A percentile compares a stretch with the other conserved stretches of the same genome.
Evolutionary conservation across 2,329 filamentous ascomycete species (phyloP).

Genomic region (Dendryphion nanum): DNA sequence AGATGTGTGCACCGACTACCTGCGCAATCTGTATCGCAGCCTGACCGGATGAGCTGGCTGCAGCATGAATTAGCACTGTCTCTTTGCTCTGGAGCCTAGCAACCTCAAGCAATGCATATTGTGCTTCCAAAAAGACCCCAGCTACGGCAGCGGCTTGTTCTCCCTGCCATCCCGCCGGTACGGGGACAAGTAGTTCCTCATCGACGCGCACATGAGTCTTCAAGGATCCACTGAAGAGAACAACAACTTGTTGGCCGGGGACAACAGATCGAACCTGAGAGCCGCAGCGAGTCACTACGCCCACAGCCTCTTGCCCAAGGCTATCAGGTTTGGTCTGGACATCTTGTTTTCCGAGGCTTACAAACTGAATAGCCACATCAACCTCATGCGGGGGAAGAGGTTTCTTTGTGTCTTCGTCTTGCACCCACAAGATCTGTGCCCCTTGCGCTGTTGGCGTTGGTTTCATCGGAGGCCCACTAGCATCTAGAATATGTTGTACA

Average conservation of each 20-base stretch:
- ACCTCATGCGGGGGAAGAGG: neutral
- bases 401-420: neutral
- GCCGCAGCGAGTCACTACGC: slow-evolving; percentile 2
- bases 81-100: slow-evolving; percentile 32
- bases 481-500: neutral
- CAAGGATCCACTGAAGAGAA: neutral
- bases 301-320: slow-evolving; percentile 2
- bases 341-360: neutral
- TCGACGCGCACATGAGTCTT: slow-evolving; percentile 1
- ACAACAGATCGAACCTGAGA: neutral
- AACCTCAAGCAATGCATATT: slow-evolving; percentile 26
- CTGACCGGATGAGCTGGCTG: slow-evolving; percentile 26
- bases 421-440: neutral
- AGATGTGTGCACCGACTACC: slow-evolving; percentile 20
- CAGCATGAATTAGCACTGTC: slow-evolving; percentile 29
- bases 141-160: slow-evolving; percentile 1
- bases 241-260: neutral
- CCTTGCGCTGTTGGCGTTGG: neutral
- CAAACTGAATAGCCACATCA: neutral
- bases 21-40: slow-evolving; percentile 25
- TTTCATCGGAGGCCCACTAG: neutral
- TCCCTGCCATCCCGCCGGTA: neutral
- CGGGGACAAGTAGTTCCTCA: neutral
- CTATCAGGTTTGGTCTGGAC: neutral
- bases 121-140: neutral